These are phyloP conservation scores for Cladophialophora yegresii DNA, from an alignment of 2,329 filamentous ascomycete genomes.

Conservation along the genomic window DNA sequence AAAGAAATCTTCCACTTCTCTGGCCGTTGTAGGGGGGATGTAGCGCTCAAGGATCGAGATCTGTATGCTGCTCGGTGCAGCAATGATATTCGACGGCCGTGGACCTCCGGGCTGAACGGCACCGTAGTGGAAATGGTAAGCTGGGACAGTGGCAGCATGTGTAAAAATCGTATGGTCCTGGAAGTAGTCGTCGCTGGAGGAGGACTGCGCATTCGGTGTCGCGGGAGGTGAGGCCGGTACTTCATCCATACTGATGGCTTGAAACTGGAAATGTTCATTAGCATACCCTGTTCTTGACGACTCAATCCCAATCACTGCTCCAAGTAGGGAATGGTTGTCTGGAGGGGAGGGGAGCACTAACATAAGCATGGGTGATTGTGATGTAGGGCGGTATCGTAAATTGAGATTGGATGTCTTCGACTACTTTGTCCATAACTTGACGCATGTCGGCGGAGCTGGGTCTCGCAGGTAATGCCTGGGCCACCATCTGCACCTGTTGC, in stretches of 20 bases:
- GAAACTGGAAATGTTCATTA: conserved; percentile 42
- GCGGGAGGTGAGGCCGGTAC: conserved; percentile 64
- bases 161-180: conserved; percentile 58
- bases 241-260: conserved; percentile 60
- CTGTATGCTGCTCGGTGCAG: conserved; percentile 62
- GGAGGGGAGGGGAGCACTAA: background rate
- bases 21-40: conserved; percentile 61
- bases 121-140: conserved; percentile 58
- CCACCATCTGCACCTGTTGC: conserved; percentile 58
- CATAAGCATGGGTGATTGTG: conserved; percentile 64
- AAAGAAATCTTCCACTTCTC: conserved; percentile 64
- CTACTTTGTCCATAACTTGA: conserved; percentile 56
- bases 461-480: conserved; percentile 60
- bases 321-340: background rate
- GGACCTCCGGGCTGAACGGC: conserved; percentile 44
- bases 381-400: conserved; percentile 58
- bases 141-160: conserved; percentile 60
- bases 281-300: background rate
- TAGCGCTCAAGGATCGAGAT: conserved; percentile 65
- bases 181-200: conserved; percentile 59
- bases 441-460: conserved; percentile 43
- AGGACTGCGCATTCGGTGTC: conserved; percentile 54
- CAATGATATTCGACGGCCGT: conserved; percentile 59
- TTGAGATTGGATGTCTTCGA: conserved; percentile 57
- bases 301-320: background rate